Percentiles rank a stretch among this genome's conserved stretches.
Evolutionary conservation across 2,329 filamentous ascomycete species (phyloP).

Genomic region (Sclerotinia minor): DNA sequence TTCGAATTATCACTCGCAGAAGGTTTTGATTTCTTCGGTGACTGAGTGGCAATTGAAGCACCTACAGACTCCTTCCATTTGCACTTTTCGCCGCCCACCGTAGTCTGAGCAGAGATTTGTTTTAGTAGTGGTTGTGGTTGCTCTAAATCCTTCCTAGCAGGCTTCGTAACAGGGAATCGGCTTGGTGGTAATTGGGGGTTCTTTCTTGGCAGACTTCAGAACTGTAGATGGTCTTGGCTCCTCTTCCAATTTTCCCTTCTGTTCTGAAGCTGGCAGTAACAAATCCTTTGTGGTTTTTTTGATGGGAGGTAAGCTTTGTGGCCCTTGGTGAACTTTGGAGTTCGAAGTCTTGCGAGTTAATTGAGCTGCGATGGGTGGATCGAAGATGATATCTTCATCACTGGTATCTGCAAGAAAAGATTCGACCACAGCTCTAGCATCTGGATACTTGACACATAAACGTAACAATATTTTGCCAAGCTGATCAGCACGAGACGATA

Average conservation of each 20-base stretch:
- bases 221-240: neutral
- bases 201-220: neutral
- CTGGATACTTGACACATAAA: slow-evolving; percentile 18
- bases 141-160: neutral
- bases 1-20: neutral
- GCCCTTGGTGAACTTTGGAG: neutral
- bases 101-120: neutral
- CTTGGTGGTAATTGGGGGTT: neutral
- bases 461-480: slow-evolving; percentile 2
- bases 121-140: neutral
- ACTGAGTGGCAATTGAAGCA: neutral
- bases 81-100: slow-evolving; percentile 4
- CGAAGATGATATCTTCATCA: neutral
- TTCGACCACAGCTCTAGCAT: slow-evolving; percentile 14
- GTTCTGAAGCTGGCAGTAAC: neutral
- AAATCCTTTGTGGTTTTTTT: too few relatives aligned
- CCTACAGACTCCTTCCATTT: slow-evolving; percentile 2
- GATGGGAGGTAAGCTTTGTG: neutral
- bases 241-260: neutral
- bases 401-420: slow-evolving; percentile 10
- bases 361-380: too few relatives aligned
- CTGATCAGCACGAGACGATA: neutral
- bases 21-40: slow-evolving; percentile 10
- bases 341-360: neutral
- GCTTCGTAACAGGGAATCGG: neutral